These are phyloP conservation scores for Tagetes erecta DNA, from an alignment of 129 eudicot genomes.

Conservation along the genomic window DNA sequence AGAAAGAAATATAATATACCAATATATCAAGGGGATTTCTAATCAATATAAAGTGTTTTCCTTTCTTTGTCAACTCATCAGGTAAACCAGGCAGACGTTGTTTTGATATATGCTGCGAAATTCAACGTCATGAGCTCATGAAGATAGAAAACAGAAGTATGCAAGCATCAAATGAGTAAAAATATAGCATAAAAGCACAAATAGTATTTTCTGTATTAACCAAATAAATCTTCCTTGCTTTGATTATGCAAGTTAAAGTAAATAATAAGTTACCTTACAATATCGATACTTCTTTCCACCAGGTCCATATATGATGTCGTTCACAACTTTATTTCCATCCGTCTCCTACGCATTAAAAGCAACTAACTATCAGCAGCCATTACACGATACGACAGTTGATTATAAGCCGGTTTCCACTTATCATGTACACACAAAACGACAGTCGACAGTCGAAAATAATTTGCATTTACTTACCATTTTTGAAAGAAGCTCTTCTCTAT, in stretches of 20 bases:
- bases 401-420: neutral
- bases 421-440: too few species aligned
- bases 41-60: constrained; percentile 87
- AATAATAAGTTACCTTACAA: constrained; percentile 67
- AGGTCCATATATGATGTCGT: constrained; percentile 68
- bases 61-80: constrained; percentile 69
- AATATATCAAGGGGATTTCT: constrained; percentile 88
- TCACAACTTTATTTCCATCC: constrained; percentile 87
- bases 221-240: neutral
- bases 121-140: constrained; percentile 4
- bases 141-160: constrained; percentile 2
- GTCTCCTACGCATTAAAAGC: constrained; percentile 60
- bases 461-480: constrained; percentile 44
- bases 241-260: neutral
- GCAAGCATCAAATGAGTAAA: constrained; percentile 16
- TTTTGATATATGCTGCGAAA: constrained; percentile 80
- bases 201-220: neutral
- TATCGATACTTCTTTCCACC: constrained; percentile 78
- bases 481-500: constrained; percentile 69
- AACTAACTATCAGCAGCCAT: neutral
- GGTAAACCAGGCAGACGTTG: constrained; percentile 66
- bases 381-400: neutral
- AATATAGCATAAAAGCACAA: neutral
- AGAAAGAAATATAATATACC: constrained; percentile 43
- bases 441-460: neutral